Evolutionary conservation across 2,329 filamentous ascomycete genomes (phyloP), one percentile per base, ranked within the genome.

Genomic region (Malbranchea cinnamomea): DNA sequence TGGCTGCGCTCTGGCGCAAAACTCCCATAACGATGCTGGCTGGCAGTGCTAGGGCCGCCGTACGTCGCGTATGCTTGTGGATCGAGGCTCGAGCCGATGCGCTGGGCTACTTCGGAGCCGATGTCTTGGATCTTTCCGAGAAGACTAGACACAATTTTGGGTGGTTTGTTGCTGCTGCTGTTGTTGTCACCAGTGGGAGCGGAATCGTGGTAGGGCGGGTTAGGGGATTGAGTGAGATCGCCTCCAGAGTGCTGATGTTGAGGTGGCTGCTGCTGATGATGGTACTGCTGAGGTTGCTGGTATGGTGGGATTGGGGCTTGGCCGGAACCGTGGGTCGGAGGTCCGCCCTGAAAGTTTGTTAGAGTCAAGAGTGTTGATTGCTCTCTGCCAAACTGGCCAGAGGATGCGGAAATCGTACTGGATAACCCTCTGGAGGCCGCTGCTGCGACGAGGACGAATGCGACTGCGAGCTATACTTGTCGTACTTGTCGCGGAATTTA

Each of bases 1-100:
- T 76, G 78, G 7, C 87, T 74, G 24, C 77, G 74, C 50, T 87
- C 77, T 0, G 87, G 87, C 21, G 91, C 91, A 56, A 80, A 98
- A 3, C 82, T 92, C n/a, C 78, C 53, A 60, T 84, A 95, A 23
- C 87, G 75, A 49, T 95, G 75, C 9, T 38, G 71, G 73, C 39
- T 73, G 62, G 46, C 83, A 76, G 33, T 78, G 77, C 18, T 69
- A 67, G 12, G 45, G 50, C 32, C 16, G 6, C 23, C 23, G 40
- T 53, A 54, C 39, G 62, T 50, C 15, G 54, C 60, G 44, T 65
- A 62, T 2, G 48, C 60, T 40, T 66, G 59, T n/a, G 54, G 54
- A 23, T 64, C 56, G 13, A 62, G 53, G 24, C 57, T 55, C 15
- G 50, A 60, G 27, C 59, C 56, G 22, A 68, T 41, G 29, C 59